Evolutionary conservation across 495 filamentous ascomycete species (phyloP), one percentile per base, ranked within the genome.

Genomic region (Trichoderma erinaceum): DNA sequence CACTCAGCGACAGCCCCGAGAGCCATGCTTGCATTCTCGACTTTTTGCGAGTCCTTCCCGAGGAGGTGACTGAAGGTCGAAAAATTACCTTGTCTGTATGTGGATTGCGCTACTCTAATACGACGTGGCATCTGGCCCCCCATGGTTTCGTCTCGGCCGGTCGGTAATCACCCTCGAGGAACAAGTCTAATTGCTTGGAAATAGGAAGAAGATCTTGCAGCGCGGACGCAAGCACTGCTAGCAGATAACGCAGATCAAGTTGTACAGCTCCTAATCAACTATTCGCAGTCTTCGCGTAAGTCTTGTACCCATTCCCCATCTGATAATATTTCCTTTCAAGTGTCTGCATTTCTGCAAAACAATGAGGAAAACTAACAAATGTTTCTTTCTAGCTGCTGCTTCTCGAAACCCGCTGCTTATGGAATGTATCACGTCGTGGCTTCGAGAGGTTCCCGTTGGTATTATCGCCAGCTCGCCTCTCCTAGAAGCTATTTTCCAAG

Each of bases 31-130:
- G 90, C 75, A 89, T 97, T 71, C 79, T 99, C 70, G 96, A 98
- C 75, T 98, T 99, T 78, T 83, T 99, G 67, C 92, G 88, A 75
- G 93, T 99, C 73, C 86, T 99, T 63, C 95, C 95, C 23, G 95
- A 99, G 83, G 95, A 99, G 85, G 96, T 99, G 76, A 98, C 92
- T 64, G 95, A 98, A 83, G 95, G 96, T 78, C 91, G 95, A 78
- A 98, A 97, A 82, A 96, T 98, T 85, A 96, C 91, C 84, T 84
- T 99, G 79, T 92, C 90, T 83, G 93, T 97, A 93, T 82, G 92
- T 93, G 81, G 85, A 84, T 81, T 84, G 83, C 85, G 74, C 76
- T 74, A 74, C 79, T 61, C 56, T 61, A 2, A 61, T 21, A 29
- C 56, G 56, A 29, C 56, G 16, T 79, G 67, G 58, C 75, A 78